Evolutionary conservation across 352 stramenopile genomes (phyloP), one percentile per base, ranked within the genome.

Genomic region (Peronospora farinosa): DNA sequence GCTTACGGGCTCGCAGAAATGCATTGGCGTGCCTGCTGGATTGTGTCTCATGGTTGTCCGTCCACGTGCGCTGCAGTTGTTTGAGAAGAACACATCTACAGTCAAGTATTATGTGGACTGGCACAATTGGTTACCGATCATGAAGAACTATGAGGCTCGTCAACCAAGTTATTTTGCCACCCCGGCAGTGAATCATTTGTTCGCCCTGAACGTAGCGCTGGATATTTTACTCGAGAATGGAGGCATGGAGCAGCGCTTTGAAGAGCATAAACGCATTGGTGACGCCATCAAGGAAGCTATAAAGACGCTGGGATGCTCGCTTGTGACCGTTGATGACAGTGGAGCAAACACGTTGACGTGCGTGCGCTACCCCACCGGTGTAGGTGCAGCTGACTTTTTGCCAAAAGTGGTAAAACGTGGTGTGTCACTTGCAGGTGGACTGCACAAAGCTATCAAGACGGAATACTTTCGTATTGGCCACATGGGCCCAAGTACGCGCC

Each of bases 381-480:
- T 90, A 11, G 64, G 71, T 0, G 79, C 68, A 2, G 55, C 76
- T 5, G 77, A 87, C 56, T 86, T 90, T 44, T 44, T 90, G 40
- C 77, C 79, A 16, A 90, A 88, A 57, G 77, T 86, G 3, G 63
- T 78, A 8, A 71, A 80, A 48, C 74, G 72, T 33, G 79, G 79
- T 6, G 77, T 90, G 23, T 90, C 79, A 46, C 67, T 90, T 13
- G 76, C 79, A 7, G 79, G 79, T 5, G 79, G 76, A 0, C 60
- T 90, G 27, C 79, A 87, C 66, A 86, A 86, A 53, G 55, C 81
- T 40, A 90, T 90, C 60, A 90, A 90, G 72, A 87, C 68, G 16
- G 70, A 90, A 45, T 90, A 90, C 69, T 90, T 90, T 55, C 79
- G 79, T 30, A 90, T 90, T 48, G 79, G 79, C 32, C 79, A 90